Evolutionary conservation across 208 protist species (phyloP).

Genomic region (Acanthamoeba royreba): DNA sequence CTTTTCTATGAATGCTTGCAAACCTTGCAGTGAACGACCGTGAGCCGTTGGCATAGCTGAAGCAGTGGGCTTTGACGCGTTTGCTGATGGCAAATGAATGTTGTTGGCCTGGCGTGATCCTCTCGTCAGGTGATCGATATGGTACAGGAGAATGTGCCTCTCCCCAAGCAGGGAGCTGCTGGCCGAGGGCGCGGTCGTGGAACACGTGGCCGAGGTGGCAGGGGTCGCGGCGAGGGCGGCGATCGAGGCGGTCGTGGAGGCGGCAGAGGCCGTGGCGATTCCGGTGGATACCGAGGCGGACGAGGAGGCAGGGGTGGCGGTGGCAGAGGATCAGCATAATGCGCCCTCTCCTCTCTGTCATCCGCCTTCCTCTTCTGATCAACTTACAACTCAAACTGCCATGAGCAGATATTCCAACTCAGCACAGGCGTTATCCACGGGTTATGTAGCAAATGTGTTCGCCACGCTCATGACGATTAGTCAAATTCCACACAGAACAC

Average conservation of each 20-base stretch:
- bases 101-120: neutral
- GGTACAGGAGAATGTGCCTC: conserved; percentile 41
- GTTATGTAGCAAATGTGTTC: too few species aligned
- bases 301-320: neutral
- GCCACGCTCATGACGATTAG: too few species aligned
- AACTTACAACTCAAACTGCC: too few species aligned
- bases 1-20: too few species aligned
- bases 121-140: conserved; percentile 38
- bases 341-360: too few species aligned
- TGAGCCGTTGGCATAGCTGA: too few species aligned
- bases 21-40: too few species aligned
- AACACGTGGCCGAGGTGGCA: neutral
- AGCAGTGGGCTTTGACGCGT: neutral
- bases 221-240: neutral
- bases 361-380: too few species aligned
- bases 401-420: too few species aligned
- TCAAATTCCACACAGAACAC: too few species aligned
- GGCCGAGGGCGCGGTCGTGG: neutral
- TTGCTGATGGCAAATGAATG: neutral
- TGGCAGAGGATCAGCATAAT: neutral
- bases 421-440: too few species aligned
- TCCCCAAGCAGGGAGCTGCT: neutral
- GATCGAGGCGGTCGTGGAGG: neutral
- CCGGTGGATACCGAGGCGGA: neutral
- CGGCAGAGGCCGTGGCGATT: neutral